These are phyloP conservation scores for Waltiozyma sp. DNA, from an alignment of 1,139 yeast species.

Conservation along the genomic window DNA sequence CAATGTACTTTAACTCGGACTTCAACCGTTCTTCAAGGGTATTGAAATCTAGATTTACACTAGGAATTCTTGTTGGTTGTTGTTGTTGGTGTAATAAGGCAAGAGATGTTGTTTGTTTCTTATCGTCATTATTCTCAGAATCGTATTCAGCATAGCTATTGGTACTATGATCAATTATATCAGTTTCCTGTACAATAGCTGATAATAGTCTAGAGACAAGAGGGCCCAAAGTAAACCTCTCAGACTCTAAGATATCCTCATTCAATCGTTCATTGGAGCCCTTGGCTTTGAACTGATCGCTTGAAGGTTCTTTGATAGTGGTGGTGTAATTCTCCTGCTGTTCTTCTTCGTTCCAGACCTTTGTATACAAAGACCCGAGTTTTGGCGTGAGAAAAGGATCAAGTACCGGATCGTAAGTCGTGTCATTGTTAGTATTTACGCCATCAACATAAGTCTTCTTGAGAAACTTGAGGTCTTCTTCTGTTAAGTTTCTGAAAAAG, in stretches of 20 bases:
- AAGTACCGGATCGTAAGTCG: constrained; percentile 50
- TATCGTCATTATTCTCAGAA: constrained; percentile 12
- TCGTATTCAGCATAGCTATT: constrained; percentile 22
- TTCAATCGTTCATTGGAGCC: constrained; percentile 49
- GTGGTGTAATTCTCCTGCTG: constrained; percentile 28
- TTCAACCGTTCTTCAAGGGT: constrained; percentile 80
- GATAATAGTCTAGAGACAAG: constrained; percentile 74
- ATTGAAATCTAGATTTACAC: constrained; percentile 52
- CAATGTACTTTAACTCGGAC: constrained; percentile 81
- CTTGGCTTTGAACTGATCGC: constrained; percentile 43
- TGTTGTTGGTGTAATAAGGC: constrained; percentile 28
- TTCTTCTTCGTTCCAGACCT: constrained; percentile 83
- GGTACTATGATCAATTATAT: constrained; percentile 23
- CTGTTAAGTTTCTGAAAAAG: constrained; percentile 63
- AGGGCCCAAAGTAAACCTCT: constrained; percentile 84
- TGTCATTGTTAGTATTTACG: constrained; percentile 25
- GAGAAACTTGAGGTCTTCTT: constrained; percentile 71
- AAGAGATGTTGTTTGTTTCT: constrained; percentile 21
- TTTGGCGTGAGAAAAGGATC: constrained; percentile 74
- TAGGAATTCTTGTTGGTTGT: constrained; percentile 35
- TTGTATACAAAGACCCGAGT: constrained; percentile 71
- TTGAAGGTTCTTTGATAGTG: constrained; percentile 24
- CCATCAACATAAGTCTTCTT: constrained; percentile 38
- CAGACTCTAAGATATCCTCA: constrained; percentile 61
- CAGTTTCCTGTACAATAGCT: constrained; percentile 52